These are phyloP conservation scores for Nyctanthes arbortristis DNA, from an alignment of 257 asterid species.

Conservation along the genomic window DNA sequence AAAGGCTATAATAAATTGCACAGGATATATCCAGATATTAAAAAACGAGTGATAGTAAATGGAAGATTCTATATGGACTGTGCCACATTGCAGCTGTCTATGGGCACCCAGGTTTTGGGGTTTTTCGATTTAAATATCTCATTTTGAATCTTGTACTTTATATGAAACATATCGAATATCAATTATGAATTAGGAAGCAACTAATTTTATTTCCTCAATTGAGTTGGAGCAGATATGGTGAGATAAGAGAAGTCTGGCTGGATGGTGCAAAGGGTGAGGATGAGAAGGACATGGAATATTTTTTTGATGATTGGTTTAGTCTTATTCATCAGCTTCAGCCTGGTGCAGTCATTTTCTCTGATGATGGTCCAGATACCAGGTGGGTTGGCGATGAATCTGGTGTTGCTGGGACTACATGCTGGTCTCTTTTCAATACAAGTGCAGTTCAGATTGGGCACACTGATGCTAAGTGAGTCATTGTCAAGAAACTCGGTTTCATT, in stretches of 20 bases:
- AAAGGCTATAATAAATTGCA: neutral
- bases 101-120: neutral
- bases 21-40: neutral
- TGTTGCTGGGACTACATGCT: constrained; percentile 74
- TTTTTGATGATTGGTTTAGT: constrained; percentile 82
- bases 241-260: constrained; percentile 67
- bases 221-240: constrained; percentile 65
- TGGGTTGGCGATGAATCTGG: constrained; percentile 96
- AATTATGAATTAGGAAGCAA: neutral
- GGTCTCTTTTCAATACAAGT: constrained; percentile 88
- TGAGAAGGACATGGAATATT: constrained; percentile 92
- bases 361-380: constrained; percentile 89
- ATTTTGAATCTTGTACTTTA: neutral
- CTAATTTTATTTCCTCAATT: constrained; percentile 8
- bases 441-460: constrained; percentile 55
- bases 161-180: neutral
- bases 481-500: constrained; percentile 4
- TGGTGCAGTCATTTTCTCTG: constrained; percentile 72
- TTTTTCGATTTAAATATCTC: neutral
- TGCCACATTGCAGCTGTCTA: neutral
- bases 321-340: constrained; percentile 90
- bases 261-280: constrained; percentile 94
- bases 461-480: constrained; percentile 54
- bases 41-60: neutral
- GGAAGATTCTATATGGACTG: neutral